Evolutionary conservation across 1,284 basidiomycete genomes (phyloP).

Genomic region (Ustilago loliicola): DNA sequence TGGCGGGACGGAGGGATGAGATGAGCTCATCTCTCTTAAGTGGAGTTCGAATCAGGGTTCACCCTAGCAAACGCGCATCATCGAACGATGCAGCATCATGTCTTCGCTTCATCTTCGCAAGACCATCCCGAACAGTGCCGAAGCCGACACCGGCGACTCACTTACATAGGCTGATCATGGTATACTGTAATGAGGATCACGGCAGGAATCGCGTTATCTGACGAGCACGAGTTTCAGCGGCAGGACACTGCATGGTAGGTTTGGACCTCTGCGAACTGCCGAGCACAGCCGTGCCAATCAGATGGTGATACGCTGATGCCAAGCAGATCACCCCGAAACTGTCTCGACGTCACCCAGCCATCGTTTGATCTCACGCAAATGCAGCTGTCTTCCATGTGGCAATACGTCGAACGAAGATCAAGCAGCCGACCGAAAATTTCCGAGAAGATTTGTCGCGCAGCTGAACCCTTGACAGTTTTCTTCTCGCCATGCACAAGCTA

Average conservation of each 20-base stretch:
- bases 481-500: too few species aligned
- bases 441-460: conserved; percentile 9
- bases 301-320: too few species aligned
- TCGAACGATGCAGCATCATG: not conserved
- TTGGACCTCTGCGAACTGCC: too few species aligned
- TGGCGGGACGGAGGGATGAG: not conserved
- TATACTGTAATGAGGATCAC: not conserved
- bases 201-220: not conserved
- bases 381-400: not conserved
- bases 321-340: not conserved
- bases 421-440: conserved; percentile 8
- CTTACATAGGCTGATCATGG: not conserved
- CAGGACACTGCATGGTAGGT: too few species aligned
- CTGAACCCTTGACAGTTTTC: conserved; percentile 2
- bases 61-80: not conserved
- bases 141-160: conserved; percentile 3
- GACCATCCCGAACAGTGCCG: not conserved
- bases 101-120: not conserved
- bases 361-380: not conserved
- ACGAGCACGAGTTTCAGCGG: not conserved
- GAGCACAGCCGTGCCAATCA: too few species aligned
- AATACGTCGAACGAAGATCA: not conserved
- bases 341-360: not conserved
- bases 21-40: not conserved
- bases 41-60: not conserved